Conservation (phyloP, 371 early-diverging fungal genomes). For the Sporodiniella umbellata region DNA sequence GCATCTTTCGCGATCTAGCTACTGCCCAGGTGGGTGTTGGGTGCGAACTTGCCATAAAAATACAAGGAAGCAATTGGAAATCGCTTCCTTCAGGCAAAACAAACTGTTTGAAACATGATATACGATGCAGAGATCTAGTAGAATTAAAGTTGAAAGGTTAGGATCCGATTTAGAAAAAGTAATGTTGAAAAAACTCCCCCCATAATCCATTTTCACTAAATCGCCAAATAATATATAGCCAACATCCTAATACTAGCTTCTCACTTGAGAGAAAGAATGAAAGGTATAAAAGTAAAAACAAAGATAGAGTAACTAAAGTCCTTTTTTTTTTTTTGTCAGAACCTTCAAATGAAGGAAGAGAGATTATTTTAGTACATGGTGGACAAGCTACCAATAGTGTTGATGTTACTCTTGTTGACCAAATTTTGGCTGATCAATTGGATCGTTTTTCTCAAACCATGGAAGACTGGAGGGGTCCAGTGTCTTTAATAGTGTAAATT, state of each 20-base stretch:
- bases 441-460: constrained; percentile 49
- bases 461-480: constrained; percentile 53
- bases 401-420: constrained; percentile 54
- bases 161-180: background rate
- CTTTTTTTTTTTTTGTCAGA: background rate
- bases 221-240: constrained; percentile 2
- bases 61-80: constrained; percentile 27
- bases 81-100: constrained; percentile 22
- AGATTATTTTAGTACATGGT: constrained; percentile 14
- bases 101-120: constrained; percentile 19
- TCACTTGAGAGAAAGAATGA: constrained; percentile 23
- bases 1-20: constrained; percentile 35
- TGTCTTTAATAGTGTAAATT: constrained; percentile 56
- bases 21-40: constrained; percentile 29
- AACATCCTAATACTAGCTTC: constrained; percentile 28
- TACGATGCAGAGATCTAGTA: constrained; percentile 28
- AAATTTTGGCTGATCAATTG: constrained; percentile 60
- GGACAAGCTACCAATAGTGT: background rate
- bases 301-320: background rate
- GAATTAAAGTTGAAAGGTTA: constrained; percentile 30
- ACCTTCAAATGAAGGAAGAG: constrained; percentile 6
- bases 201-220: background rate
- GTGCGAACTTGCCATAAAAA: constrained; percentile 26
- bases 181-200: background rate
- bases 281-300: constrained; percentile 16